phyloP scores from a whole-genome alignment of 768 basidiomycete species.

The Lactarius hengduanensis region DNA sequence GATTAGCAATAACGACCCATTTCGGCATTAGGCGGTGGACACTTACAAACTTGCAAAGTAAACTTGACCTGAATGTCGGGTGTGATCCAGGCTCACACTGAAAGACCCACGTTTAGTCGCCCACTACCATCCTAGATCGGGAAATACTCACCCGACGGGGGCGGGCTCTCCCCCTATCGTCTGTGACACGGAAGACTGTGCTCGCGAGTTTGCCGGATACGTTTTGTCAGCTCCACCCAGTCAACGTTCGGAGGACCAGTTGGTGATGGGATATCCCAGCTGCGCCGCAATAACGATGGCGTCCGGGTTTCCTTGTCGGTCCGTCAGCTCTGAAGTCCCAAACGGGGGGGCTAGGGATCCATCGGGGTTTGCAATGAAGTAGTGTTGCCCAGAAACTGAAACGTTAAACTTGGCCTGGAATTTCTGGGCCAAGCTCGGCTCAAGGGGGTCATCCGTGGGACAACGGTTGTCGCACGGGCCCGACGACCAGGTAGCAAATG shows the following conservation, averaged over 20 bases:
- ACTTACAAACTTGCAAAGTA: neutral
- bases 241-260: neutral
- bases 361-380: neutral
- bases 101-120: neutral
- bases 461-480: accelerated
- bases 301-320: neutral
- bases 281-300: neutral
- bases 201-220: neutral
- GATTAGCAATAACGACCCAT: neutral
- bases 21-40: neutral
- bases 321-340: neutral
- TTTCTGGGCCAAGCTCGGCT: neutral
- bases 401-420: neutral
- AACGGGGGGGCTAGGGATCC: neutral
- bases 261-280: neutral
- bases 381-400: neutral
- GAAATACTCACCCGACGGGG: neutral
- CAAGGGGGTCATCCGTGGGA: neutral
- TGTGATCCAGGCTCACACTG: neutral
- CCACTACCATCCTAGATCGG: neutral
- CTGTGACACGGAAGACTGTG: neutral
- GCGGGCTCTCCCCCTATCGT: neutral
- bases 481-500: neutral
- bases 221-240: neutral
- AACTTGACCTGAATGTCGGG: neutral